Evolutionary conservation across 176 grass and related monocot species (phyloP), one percentile per base, ranked within the genome.

Genomic region (Bonia amplexicaulis): DNA sequence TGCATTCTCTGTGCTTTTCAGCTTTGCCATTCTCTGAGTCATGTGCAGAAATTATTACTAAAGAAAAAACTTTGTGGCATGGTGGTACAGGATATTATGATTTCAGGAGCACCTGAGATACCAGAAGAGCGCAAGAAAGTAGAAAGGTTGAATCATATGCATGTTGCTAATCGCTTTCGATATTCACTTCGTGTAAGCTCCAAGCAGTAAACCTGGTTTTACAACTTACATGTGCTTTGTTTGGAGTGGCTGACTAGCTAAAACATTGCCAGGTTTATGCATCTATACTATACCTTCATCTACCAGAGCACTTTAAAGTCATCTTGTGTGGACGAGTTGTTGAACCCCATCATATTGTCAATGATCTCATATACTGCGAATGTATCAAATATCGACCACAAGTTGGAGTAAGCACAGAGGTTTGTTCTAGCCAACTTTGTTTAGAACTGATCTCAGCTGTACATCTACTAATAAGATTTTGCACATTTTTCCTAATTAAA

Each of bases 381-480:
- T 95, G 93, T 49, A 82, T 95, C 81, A 84, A 7, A 89, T 95
- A 95, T 92, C 84, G 60, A 69, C 93, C 93, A 80, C 79, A 92
- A 59, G 89, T 92, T 83, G 77, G 88, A 73, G 60, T 46, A 46
- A 46, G 26, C 25, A 57, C 19, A 61, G 88, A 90, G 90, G 93
- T 95, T 79, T 85, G 76, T 88, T 85, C 72, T 74, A 65, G 5
- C 15, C 11, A 19, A 66, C 77, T 77, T 16, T 23, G 35, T 73
- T 64, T 29, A 46, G 26, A 70, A 44, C 54, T 81, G n/a, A 73
- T 80, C 63, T 41, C 19, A 53, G 69, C 20, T 54, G 54, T 55
- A 15, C 17, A 37, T 46, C 44, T 71, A 75, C 35, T 87, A 51
- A 25, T 12, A 9, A 73, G 25, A 83, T 74, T 51, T 45, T 73